These are phyloP conservation scores for Leccinum longicurvipes DNA, from an alignment of 768 basidiomycete species.

Conservation along the genomic window DNA sequence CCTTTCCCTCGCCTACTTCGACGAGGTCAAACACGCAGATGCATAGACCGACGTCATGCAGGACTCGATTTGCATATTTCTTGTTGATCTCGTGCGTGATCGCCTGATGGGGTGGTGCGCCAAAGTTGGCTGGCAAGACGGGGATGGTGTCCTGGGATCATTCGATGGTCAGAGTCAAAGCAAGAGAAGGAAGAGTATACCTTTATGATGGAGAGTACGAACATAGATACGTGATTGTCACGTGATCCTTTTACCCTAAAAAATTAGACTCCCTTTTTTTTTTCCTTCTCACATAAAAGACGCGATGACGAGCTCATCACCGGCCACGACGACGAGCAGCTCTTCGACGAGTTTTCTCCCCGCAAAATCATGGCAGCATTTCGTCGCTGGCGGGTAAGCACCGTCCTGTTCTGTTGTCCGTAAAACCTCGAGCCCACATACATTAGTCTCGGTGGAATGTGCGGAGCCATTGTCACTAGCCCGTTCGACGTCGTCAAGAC, in stretches of 20 bases:
- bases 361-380: slow-evolving; percentile 80
- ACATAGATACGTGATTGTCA: slow-evolving; percentile 33
- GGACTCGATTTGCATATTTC: slow-evolving; percentile 90
- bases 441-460: slow-evolving; percentile 89
- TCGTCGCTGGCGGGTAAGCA: slow-evolving; percentile 82
- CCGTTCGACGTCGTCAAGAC: slow-evolving; percentile 99
- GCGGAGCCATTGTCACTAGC: slow-evolving; percentile 93
- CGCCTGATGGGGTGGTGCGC: slow-evolving; percentile 70
- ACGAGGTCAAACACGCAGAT: slow-evolving; percentile 86
- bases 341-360: slow-evolving; percentile 44
- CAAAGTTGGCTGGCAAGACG: slow-evolving; percentile 86
- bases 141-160: slow-evolving; percentile 77
- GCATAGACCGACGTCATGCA: slow-evolving; percentile 90
- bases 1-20: slow-evolving; percentile 85
- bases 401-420: not conserved
- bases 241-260: slow-evolving; percentile 13
- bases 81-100: slow-evolving; percentile 87
- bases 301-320: slow-evolving; percentile 12
- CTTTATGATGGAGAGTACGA: slow-evolving; percentile 46
- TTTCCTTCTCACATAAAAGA: no score
- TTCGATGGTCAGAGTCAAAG: not conserved
- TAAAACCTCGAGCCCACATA: slow-evolving; percentile 3
- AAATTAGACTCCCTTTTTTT: not conserved
- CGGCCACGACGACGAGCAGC: slow-evolving; percentile 13
- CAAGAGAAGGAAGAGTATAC: slow-evolving; percentile 8